These are phyloP conservation scores for Ceratocystis papillata DNA, from an alignment of 2,329 filamentous ascomycete species.

Conservation along the genomic window DNA sequence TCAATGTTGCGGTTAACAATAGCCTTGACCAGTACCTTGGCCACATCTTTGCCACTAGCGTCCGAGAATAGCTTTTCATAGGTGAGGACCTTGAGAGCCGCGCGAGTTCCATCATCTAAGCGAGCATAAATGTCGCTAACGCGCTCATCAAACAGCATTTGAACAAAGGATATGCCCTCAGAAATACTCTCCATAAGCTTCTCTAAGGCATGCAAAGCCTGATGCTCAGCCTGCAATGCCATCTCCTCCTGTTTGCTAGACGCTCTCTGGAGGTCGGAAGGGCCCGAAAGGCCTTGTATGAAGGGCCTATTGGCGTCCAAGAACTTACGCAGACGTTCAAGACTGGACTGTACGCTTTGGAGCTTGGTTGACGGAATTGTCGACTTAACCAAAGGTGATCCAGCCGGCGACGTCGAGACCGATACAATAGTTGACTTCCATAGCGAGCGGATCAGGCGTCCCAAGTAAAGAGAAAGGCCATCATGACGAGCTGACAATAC, in stretches of 20 bases:
- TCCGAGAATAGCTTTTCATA: conserved; percentile 82
- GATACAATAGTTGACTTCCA: conserved; percentile 73
- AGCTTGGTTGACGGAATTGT: conserved; percentile 59
- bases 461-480: conserved; percentile 76
- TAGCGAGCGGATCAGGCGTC: conserved; percentile 74
- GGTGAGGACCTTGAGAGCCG: conserved; percentile 63
- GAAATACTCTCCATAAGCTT: conserved; percentile 81
- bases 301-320: conserved; percentile 78
- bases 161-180: conserved; percentile 91
- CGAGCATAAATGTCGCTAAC: conserved; percentile 76
- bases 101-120: conserved; percentile 58
- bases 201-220: conserved; percentile 76
- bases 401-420: conserved; percentile 41
- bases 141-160: conserved; percentile 88
- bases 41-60: conserved; percentile 69
- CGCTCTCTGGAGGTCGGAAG: conserved; percentile 68
- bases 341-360: conserved; percentile 63
- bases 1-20: conserved; percentile 98
- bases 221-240: conserved; percentile 85
- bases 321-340: conserved; percentile 70
- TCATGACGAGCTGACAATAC: conserved; percentile 80
- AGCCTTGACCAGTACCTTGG: conserved; percentile 88
- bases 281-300: conserved; percentile 87
- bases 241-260: conserved; percentile 82
- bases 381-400: conserved; percentile 53